These are phyloP conservation scores for Fraxinus angustifolia DNA, from an alignment of 305 asterid species.

Conservation along the genomic window DNA sequence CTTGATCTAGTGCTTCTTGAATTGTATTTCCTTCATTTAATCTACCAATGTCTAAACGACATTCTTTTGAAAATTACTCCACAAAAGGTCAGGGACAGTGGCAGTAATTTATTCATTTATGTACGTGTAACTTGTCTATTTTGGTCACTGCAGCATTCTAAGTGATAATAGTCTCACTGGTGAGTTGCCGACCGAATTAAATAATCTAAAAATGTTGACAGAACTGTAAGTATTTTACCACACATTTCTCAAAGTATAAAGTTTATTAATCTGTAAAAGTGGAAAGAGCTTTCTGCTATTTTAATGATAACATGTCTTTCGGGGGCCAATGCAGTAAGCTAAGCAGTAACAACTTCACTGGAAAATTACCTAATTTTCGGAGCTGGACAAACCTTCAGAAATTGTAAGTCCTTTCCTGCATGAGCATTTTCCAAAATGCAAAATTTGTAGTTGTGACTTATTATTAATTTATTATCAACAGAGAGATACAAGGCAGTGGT, in stretches of 20 bases:
- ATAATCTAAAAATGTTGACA: constrained; percentile 34
- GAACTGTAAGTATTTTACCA: constrained; percentile 40
- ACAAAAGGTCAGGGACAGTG: not conserved
- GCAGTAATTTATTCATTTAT: not conserved
- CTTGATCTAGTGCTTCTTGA: not conserved
- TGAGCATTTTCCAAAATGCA: constrained; percentile 4
- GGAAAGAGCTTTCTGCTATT: not conserved
- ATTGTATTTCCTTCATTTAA: not conserved
- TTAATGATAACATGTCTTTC: not conserved
- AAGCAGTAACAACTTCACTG: constrained; percentile 14
- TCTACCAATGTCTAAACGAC: not conserved
- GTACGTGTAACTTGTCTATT: not conserved
- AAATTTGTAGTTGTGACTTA: not conserved
- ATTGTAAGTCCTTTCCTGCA: constrained; percentile 34
- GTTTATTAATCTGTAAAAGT: not conserved
- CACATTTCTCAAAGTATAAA: not conserved
- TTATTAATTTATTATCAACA: constrained; percentile 16
- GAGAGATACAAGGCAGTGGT: constrained; percentile 56
- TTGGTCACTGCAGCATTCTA: constrained; percentile 36
- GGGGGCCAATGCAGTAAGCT: constrained; percentile 32
- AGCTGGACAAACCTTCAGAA: constrained; percentile 36
- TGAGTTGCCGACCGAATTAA: constrained; percentile 41
- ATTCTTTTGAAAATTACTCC: not conserved
- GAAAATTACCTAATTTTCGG: constrained; percentile 42
- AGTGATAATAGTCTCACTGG: constrained; percentile 48